Evolutionary conservation across 805 yeast genomes (phyloP).

Genomic region (Starmerella lactis-condensi): DNA sequence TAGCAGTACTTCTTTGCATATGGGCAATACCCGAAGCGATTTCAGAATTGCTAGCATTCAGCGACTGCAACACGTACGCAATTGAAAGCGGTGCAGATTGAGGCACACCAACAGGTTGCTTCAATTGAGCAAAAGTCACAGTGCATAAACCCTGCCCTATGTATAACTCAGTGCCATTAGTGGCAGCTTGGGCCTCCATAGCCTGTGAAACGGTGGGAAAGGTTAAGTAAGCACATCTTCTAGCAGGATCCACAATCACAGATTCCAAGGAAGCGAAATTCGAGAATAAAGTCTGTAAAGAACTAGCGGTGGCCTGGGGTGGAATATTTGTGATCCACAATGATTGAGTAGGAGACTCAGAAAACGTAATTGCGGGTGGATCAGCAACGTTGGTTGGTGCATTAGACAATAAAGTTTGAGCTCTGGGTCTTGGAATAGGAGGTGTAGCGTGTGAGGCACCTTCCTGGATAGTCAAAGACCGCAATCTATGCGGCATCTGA

Average conservation of each 20-base stretch:
- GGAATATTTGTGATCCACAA: slow-evolving; percentile 71
- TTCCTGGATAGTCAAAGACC: background rate
- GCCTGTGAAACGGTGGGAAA: slow-evolving; percentile 58
- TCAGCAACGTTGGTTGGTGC: too few relatives aligned
- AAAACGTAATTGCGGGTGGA: too few relatives aligned
- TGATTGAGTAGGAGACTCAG: slow-evolving; percentile 28
- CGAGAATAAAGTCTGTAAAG: slow-evolving; percentile 41
- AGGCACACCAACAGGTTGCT: background rate
- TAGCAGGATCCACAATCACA: slow-evolving; percentile 37
- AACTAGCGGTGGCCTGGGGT: slow-evolving; percentile 31
- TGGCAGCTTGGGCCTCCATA: slow-evolving; percentile 52
- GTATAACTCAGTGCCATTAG: slow-evolving; percentile 66
- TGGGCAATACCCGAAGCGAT: slow-evolving; percentile 17
- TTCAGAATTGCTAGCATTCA: slow-evolving; percentile 22
- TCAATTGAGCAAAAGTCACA: slow-evolving; percentile 51
- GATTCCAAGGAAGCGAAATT: slow-evolving; percentile 45
- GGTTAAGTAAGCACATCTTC: slow-evolving; percentile 43
- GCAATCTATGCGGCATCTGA: too few relatives aligned
- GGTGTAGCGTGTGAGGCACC: too few relatives aligned
- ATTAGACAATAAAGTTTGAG: slow-evolving; percentile 14
- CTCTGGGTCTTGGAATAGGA: too few relatives aligned
- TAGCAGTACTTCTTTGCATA: slow-evolving; percentile 20
- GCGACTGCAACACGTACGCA: slow-evolving; percentile 18
- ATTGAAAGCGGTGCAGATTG: slow-evolving; percentile 15
- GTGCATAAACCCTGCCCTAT: slow-evolving; percentile 58